Conservation (phyloP, 441 rosid genomes). For the Monsonia emarginata region DNA sequence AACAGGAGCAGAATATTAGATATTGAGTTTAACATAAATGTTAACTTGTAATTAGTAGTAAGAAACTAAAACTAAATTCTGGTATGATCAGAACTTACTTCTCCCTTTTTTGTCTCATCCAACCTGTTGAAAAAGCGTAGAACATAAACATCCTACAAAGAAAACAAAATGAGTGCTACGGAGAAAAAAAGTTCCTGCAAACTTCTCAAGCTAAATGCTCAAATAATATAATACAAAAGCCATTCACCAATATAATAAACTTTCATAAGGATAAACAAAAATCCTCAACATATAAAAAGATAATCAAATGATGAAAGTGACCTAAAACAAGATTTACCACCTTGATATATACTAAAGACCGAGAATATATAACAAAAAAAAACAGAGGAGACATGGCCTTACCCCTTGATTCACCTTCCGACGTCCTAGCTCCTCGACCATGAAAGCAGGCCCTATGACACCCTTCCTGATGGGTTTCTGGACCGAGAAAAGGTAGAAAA, state of each 20-base stretch:
- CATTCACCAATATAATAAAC: neutral
- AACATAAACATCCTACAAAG: conserved; percentile 59
- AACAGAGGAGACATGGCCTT: conserved; percentile 13
- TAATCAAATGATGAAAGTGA: neutral
- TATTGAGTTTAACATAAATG: neutral
- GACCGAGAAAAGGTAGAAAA: conserved; percentile 9
- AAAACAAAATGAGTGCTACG: conserved; percentile 10
- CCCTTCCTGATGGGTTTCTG: conserved; percentile 87
- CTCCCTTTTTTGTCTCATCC: conserved; percentile 77
- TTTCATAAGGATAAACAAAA: neutral
- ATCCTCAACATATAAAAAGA: neutral
- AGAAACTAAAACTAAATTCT: neutral
- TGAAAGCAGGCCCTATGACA: conserved; percentile 60
- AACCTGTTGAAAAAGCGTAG: conserved; percentile 57
- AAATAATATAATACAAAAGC: neutral
- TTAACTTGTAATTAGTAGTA: neutral
- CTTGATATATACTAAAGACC: no score
- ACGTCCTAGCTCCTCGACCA: conserved; percentile 83
- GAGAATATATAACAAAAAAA: no score
- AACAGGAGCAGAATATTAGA: neutral
- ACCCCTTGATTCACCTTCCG: conserved; percentile 60
- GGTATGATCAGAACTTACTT: conserved; percentile 45
- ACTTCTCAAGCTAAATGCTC: conserved; percentile 10
- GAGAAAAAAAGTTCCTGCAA: conserved; percentile 10
- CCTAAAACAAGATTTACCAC: neutral